phyloP scores from a whole-genome alignment of 306 rosid species.

The Sesbania bispinosa region DNA sequence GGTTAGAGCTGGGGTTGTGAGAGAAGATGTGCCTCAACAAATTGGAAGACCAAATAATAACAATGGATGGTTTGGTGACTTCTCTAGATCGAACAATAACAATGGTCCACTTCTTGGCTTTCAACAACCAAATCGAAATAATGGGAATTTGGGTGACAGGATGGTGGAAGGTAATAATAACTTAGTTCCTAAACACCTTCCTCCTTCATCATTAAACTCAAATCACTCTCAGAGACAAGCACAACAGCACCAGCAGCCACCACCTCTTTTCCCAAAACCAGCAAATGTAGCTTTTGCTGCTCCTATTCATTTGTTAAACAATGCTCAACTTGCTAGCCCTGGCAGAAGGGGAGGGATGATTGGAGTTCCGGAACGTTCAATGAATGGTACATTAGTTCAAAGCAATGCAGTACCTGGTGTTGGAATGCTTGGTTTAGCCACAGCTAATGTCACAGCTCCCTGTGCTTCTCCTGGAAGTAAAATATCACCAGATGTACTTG shows the following conservation, averaged over 20 bases:
- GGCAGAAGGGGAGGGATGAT: slow-evolving; percentile 47
- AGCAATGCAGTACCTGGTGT: slow-evolving; percentile 27
- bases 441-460: slow-evolving; percentile 35
- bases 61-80: slow-evolving; percentile 54
- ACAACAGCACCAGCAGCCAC: slow-evolving; percentile 42
- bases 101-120: slow-evolving; percentile 42
- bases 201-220: slow-evolving; percentile 38
- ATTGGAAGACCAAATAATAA: slow-evolving; percentile 41
- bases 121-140: slow-evolving; percentile 48
- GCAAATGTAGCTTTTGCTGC: slow-evolving; percentile 54
- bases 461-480: slow-evolving; percentile 51
- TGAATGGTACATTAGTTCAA: slow-evolving; percentile 42
- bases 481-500: slow-evolving; percentile 50
- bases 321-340: slow-evolving; percentile 47
- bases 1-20: slow-evolving; percentile 85
- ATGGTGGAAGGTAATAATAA: slow-evolving; percentile 36
- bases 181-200: slow-evolving; percentile 46
- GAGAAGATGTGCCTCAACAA: slow-evolving; percentile 63
- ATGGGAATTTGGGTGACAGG: slow-evolving; percentile 45
- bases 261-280: slow-evolving; percentile 73
- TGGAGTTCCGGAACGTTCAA: slow-evolving; percentile 49
- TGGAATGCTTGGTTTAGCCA: slow-evolving; percentile 51
- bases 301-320: slow-evolving; percentile 49
- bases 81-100: slow-evolving; percentile 39
- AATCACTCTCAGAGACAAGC: slow-evolving; percentile 41